Conservation (phyloP, 75 land plant species). For the Selaginella tamariscina region DNA sequence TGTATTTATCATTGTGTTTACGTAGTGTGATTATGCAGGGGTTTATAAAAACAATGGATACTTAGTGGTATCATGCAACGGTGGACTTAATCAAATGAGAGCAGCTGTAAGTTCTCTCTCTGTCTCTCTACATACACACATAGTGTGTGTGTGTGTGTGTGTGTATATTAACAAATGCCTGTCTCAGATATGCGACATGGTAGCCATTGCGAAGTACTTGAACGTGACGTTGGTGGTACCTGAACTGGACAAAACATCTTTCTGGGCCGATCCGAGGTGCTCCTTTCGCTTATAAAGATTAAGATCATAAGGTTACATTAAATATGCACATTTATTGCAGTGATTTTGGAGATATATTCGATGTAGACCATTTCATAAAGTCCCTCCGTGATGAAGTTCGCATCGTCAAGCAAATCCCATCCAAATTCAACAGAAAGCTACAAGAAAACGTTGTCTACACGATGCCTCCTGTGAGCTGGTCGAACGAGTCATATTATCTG, state of each 20-base stretch:
- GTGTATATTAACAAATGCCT: too few relatives aligned
- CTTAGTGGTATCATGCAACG: constrained; percentile 77
- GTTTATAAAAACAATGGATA: constrained; percentile 69
- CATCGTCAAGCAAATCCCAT: constrained; percentile 49
- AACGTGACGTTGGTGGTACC: constrained; percentile 77
- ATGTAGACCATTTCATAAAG: constrained; percentile 58
- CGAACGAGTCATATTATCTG: constrained; percentile 62
- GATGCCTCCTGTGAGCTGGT: constrained; percentile 95
- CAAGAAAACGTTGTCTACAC: constrained; percentile 13
- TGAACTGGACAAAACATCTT: constrained; percentile 80
- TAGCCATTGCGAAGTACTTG: constrained; percentile 58
- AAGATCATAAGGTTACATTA: not conserved
- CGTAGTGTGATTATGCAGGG: constrained; percentile 33
- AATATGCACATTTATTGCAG: constrained; percentile 27
- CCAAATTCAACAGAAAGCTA: constrained; percentile 27
- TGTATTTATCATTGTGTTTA: not conserved
- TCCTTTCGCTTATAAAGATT: not conserved
- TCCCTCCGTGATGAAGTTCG: constrained; percentile 67
- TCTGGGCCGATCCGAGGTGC: constrained; percentile 91
- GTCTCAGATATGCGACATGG: constrained; percentile 83
- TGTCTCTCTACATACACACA: not conserved
- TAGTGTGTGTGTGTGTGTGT: too few relatives aligned
- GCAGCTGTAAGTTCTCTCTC: constrained; percentile 46
- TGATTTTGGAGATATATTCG: constrained; percentile 75
- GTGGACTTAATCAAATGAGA: constrained; percentile 94